Base-by-base conservation (phyloP, 345 rosid genomes). In the Litchi chinensis region DNA sequence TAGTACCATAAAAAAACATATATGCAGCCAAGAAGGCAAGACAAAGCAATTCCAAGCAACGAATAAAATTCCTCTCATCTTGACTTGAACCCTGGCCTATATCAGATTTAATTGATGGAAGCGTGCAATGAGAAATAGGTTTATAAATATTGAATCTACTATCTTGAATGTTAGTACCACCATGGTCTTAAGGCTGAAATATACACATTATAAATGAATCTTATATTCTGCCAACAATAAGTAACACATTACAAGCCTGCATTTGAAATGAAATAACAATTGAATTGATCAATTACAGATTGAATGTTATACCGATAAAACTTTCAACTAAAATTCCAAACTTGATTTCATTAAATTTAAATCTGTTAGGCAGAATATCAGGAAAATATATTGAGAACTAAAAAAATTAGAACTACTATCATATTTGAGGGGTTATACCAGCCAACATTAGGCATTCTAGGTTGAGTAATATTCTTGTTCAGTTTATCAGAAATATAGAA, bases 361-460 rank as follows among this genome's bases (percentile, higher is more conserved):
- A 60, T n/a, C 28, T 50, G 43, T 50, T 50, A 12, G 12, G 74
- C 13, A 2, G 57, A 69, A 46, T 43, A 44, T 43, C 28, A 68
- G 5, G 48, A 10, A 19, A n/a, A 10, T 16, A 21, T 21, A 21
- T 21, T 63, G 28, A 28, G 59, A 46, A 70, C n/a, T 48, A 22
- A 43, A 21, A 21, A n/a, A 67, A 69, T 46, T 11, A 46, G 37
- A 46, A 66, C 10, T 8, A 11, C 43, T 66, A 66, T 18, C 44
- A 66, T 66, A 66, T 18, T 66, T 18, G 48, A 39, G n/a, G 70
- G n/a, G 70, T 18, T 66, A 39, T 54, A 54, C 59, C 59, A 54
- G 59, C 59, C 59, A 52, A 52, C n/a, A 16, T 54, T 54, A 22
- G 65, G 6, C 9, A 60, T 60, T 60, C 65, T 10, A 60, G 65